Evolutionary conservation across 108 stramenopile genomes (phyloP).

Genomic region (Cyclotella baltica): DNA sequence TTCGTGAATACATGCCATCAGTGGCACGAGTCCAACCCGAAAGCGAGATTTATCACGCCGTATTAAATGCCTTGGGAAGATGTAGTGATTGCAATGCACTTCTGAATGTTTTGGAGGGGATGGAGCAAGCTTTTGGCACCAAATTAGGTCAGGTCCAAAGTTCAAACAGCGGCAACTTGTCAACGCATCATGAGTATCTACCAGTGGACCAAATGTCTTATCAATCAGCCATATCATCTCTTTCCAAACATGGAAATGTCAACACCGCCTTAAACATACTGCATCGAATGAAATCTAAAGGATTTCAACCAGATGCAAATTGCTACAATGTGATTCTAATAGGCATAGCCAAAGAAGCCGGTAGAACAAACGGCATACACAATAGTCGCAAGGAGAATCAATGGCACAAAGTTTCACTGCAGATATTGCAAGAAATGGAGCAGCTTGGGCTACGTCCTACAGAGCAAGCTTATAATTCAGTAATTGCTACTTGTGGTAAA

Average conservation of each 20-base stretch:
- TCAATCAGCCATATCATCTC: constrained; percentile 51
- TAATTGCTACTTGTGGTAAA: constrained; percentile 41
- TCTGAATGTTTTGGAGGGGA: constrained; percentile 25
- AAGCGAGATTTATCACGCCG: constrained; percentile 43
- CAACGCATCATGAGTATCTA: neutral
- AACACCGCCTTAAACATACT: constrained; percentile 29
- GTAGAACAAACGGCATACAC: constrained; percentile 6
- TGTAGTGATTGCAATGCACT: constrained; percentile 8
- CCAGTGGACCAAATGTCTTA: constrained; percentile 42
- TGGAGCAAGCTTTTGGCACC: constrained; percentile 27
- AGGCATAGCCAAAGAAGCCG: constrained; percentile 40
- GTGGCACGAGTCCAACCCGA: constrained; percentile 30
- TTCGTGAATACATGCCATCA: constrained; percentile 30
- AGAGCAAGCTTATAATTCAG: constrained; percentile 40
- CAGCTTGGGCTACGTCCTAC: constrained; percentile 1
- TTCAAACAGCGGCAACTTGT: neutral
- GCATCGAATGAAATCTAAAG: constrained; percentile 37
- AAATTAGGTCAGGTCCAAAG: neutral
- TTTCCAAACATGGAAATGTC: constrained; percentile 28
- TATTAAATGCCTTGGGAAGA: constrained; percentile 30
- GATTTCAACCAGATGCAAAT: constrained; percentile 33
- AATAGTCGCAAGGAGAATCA: neutral
- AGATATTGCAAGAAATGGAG: constrained; percentile 37
- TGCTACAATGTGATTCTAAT: constrained; percentile 41
- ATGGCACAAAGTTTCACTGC: constrained; percentile 41